phyloP scores from a whole-genome alignment of 371 early-diverging fungal genomes.

The Syncephalastrum racemosum region DNA sequence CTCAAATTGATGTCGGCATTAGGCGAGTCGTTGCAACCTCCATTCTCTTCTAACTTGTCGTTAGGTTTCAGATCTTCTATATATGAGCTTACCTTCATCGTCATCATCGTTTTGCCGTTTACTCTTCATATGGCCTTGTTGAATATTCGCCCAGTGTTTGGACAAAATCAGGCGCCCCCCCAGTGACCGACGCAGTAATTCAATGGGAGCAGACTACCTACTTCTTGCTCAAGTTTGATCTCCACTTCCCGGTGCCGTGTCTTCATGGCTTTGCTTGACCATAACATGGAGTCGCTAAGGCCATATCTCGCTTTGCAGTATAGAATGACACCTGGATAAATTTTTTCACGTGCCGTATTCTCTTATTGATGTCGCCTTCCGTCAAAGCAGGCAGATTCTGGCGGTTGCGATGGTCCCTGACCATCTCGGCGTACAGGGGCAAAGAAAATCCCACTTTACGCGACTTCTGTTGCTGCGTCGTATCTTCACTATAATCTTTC shows the following conservation, averaged over 20 bases:
- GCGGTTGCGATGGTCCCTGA: too few species aligned
- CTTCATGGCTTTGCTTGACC: background rate
- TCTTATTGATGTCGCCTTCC: too few species aligned
- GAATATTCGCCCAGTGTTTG: slow-evolving; percentile 1
- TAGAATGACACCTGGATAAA: background rate
- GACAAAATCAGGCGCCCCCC: slow-evolving; percentile 1
- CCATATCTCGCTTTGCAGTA: background rate
- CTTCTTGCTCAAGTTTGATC: too few species aligned
- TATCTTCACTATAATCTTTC: background rate
- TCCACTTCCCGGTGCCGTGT: too few species aligned
- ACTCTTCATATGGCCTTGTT: slow-evolving; percentile 1
- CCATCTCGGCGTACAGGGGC: too few species aligned
- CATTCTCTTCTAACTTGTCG: too few species aligned
- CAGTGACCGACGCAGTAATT: slow-evolving; percentile 1
- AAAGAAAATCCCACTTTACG: too few species aligned
- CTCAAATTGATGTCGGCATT: too few species aligned
- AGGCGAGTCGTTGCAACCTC: too few species aligned
- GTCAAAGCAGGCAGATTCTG: too few species aligned
- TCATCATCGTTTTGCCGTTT: background rate
- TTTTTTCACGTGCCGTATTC: background rate
- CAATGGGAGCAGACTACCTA: background rate
- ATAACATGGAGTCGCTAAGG: background rate
- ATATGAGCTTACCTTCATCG: too few species aligned
- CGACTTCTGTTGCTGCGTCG: background rate
- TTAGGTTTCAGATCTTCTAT: too few species aligned